Percentiles rank a stretch among this genome's conserved stretches.
phyloP scores from a whole-genome alignment of 306 rosid genomes.

The Corylus americana region DNA sequence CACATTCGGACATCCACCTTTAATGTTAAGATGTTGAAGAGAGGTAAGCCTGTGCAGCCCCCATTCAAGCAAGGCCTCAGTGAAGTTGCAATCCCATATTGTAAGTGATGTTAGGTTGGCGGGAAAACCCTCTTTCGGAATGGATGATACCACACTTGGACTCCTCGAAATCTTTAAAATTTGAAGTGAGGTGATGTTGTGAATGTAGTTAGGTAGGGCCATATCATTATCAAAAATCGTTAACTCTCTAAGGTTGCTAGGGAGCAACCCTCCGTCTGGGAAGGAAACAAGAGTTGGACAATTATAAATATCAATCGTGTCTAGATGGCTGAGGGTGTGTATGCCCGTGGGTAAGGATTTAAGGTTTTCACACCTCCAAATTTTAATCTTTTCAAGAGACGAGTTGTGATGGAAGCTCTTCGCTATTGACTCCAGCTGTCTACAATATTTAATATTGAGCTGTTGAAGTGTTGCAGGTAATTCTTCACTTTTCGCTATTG shows the following conservation, averaged over 20 bases:
- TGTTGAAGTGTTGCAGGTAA: background rate
- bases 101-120: conserved; percentile 16
- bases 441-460: rapidly evolving
- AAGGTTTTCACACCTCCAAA: rapidly evolving
- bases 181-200: conserved; percentile 13
- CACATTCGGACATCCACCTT: background rate
- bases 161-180: background rate
- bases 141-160: background rate
- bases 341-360: conserved; percentile 14
- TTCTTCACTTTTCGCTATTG: background rate
- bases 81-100: background rate
- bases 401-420: background rate
- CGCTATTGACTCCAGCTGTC: background rate
- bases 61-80: conserved; percentile 9
- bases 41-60: conserved; percentile 23
- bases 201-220: conserved; percentile 7
- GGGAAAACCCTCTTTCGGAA: conserved; percentile 12
- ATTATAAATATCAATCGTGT: background rate
- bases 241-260: conserved; percentile 2
- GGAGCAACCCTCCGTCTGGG: conserved; percentile 12
- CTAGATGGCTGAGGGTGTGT: conserved; percentile 9
- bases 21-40: background rate
- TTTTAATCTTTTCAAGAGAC: background rate
- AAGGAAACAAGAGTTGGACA: conserved; percentile 18
- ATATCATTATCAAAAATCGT: too few species aligned